Percentiles rank a stretch among this genome's conserved stretches.
phyloP scores from a whole-genome alignment of 805 yeast genomes.

The Lipomyces yamanashiensis region DNA sequence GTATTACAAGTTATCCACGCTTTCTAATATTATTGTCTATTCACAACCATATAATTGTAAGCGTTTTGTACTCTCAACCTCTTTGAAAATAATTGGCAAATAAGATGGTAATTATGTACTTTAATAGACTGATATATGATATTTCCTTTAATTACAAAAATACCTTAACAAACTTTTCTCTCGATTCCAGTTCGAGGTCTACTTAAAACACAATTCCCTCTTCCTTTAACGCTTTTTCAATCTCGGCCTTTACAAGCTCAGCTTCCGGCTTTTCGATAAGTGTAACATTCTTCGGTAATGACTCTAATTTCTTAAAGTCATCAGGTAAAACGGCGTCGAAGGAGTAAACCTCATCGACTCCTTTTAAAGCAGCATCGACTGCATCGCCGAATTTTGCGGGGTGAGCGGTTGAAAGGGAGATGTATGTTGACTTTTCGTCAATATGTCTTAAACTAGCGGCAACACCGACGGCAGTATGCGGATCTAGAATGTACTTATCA shows the following conservation, averaged over 20 bases:
- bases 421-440: slow-evolving; percentile 46
- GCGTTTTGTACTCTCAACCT: too few relatives aligned
- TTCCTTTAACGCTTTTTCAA: slow-evolving; percentile 19
- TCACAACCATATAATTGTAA: too few relatives aligned
- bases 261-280: slow-evolving; percentile 73
- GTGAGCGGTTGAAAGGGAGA: slow-evolving; percentile 95
- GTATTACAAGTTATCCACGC: too few relatives aligned
- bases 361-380: slow-evolving; percentile 76
- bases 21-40: too few relatives aligned
- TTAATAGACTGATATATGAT: neutral
- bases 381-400: slow-evolving; percentile 99
- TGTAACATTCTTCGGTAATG: slow-evolving; percentile 74
- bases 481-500: slow-evolving; percentile 78
- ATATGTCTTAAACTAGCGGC: slow-evolving; percentile 69
- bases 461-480: slow-evolving; percentile 96
- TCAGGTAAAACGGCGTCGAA: slow-evolving; percentile 89
- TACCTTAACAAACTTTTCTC: neutral
- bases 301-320: slow-evolving; percentile 74
- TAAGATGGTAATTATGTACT: too few relatives aligned
- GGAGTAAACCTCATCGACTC: slow-evolving; percentile 68
- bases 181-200: neutral
- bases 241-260: slow-evolving; percentile 48
- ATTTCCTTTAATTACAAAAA: neutral
- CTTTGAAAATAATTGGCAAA: too few relatives aligned
- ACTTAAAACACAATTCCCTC: slow-evolving; percentile 17